Conservation (phyloP, 106 monocot genomes). For the Acanthochlamys bracteata region DNA sequence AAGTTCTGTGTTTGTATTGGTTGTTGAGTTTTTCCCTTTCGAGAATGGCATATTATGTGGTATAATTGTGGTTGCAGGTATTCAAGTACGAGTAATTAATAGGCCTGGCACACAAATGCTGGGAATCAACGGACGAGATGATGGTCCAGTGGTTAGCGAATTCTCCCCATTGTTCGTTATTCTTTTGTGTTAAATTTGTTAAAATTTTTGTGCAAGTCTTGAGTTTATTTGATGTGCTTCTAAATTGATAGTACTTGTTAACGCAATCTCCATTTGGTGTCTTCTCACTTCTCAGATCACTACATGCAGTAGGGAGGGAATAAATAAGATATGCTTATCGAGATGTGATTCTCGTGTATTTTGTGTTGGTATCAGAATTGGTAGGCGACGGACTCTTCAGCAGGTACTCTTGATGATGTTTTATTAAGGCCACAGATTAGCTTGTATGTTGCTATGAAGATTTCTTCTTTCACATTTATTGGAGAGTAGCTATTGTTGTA, state of each 20-base stretch:
- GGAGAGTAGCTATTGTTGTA: too few relatives aligned
- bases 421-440: background rate
- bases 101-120: slow-evolving; percentile 30
- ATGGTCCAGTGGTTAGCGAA: slow-evolving; percentile 42
- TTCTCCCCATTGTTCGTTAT: background rate
- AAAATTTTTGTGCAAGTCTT: too few relatives aligned
- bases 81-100: slow-evolving; percentile 25
- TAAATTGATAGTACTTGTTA: too few relatives aligned
- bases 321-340: slow-evolving; percentile 43
- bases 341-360: slow-evolving; percentile 43
- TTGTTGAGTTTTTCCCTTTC: too few relatives aligned
- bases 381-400: slow-evolving; percentile 41
- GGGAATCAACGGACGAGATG: slow-evolving; percentile 54
- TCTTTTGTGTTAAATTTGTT: background rate
- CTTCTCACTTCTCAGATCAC: slow-evolving; percentile 36
- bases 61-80: slow-evolving; percentile 18
- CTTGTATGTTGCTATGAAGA: too few relatives aligned
- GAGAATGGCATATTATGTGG: too few relatives aligned
- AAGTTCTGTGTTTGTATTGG: too few relatives aligned
- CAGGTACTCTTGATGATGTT: slow-evolving; percentile 34
- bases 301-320: slow-evolving; percentile 52
- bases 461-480: background rate
- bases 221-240: too few relatives aligned
- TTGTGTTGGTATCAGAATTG: slow-evolving; percentile 56
- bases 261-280: background rate